Evolutionary conservation across 345 rosid genomes (phyloP), one percentile per base, ranked within the genome.

Genomic region (Rhodomyrtus tomentosa): DNA sequence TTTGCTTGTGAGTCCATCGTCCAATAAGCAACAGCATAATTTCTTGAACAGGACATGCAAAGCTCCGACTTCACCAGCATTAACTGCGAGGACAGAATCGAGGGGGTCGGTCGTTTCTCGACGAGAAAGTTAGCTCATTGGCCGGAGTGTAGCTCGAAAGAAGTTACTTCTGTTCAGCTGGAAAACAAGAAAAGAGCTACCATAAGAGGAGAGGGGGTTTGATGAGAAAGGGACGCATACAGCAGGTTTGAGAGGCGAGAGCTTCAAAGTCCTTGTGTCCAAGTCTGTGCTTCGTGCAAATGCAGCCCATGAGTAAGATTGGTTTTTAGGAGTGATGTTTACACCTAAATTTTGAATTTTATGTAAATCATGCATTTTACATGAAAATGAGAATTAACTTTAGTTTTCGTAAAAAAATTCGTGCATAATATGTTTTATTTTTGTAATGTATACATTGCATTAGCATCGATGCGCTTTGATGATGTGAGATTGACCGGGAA

Each of bases 1-100:
- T 89, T 89, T 95, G 92, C 91, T 92, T 40, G 93, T 91, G 81
- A 90, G 84, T 54, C 92, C 93, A 88, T 95, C 95, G 50, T 93
- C 87, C 72, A 68, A 86, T 55, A 95, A 76, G 80, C 93, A 93
- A 53, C 90, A 89, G 90, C 95, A 91, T 87, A 91, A 82, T 90
- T 91, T 93, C 88, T 85, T 92, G 91, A 91, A 95, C 54, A 94
- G 88, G 87, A 89, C 86, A 84, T 87, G 84, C 84, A 93, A 86
- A 85, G 95, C 91, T 87, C 89, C 90, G 85, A 93, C 86, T 85
- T 95, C 93, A 50, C 86, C 85, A 80, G 89, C 92, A 49, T 83
- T 91, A 87, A 95, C 96, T 93, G 93, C 90, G 86, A 83, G 22
- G 51, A 58, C 36, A 82, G 21, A 81, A 53, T 7, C 12, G 29